These are phyloP conservation scores for Sarocladiaceae sp. DNA, from an alignment of 2,329 filamentous ascomycete species.

Conservation along the genomic window DNA sequence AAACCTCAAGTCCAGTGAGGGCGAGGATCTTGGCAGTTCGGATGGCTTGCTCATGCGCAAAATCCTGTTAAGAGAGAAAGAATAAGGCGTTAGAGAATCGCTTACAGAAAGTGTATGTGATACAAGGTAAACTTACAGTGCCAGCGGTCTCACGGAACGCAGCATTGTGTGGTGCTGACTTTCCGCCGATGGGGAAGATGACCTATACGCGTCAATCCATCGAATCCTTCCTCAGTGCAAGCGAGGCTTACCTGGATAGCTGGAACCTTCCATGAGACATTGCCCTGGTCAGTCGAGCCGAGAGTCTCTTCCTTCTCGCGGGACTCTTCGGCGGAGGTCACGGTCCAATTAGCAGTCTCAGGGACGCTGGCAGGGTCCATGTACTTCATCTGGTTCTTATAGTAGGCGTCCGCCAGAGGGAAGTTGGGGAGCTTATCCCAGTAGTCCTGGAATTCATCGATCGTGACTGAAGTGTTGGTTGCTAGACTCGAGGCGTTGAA, in stretches of 20 bases:
- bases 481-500: slow-evolving; percentile 11
- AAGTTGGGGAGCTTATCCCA: slow-evolving; percentile 14
- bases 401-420: slow-evolving; percentile 11
- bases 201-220: no score
- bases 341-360: slow-evolving; percentile 12
- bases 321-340: slow-evolving; percentile 11
- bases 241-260: background rate
- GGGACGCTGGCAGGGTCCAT: slow-evolving; percentile 11
- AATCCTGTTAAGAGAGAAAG: no score
- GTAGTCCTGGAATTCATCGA: slow-evolving; percentile 13
- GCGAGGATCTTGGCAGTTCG: no score
- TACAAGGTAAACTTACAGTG: slow-evolving; percentile 12
- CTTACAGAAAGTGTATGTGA: no score
- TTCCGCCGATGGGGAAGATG: slow-evolving; percentile 12
- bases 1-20: no score
- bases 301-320: background rate
- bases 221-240: no score
- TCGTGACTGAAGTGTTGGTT: slow-evolving; percentile 12
- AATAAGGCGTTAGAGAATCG: no score
- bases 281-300: slow-evolving; percentile 13
- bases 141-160: slow-evolving; percentile 13
- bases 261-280: no score
- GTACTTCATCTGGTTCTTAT: slow-evolving; percentile 11
- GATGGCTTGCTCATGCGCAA: no score
- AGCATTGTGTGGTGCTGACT: slow-evolving; percentile 12